Evolutionary conservation across 2,329 filamentous ascomycete species (phyloP).

Genomic region (Claviceps humidiphila): DNA sequence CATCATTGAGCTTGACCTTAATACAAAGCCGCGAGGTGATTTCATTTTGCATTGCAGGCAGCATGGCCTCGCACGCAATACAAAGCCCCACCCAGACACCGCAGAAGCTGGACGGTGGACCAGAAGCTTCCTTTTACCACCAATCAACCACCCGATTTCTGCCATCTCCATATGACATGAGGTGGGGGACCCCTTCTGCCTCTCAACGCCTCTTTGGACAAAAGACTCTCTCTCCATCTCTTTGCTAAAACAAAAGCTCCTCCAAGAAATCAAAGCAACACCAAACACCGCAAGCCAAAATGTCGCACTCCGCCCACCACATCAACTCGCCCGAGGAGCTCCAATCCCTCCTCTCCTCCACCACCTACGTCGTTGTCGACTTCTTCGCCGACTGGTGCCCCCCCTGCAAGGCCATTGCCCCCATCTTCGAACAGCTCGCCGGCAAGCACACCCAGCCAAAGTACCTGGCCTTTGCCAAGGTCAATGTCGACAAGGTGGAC

Average conservation of each 20-base stretch:
- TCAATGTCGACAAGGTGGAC: constrained; percentile 14
- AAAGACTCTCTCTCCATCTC: too few species aligned
- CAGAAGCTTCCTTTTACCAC: too few species aligned
- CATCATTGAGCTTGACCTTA: too few species aligned
- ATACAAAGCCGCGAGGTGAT: too few species aligned
- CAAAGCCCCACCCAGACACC: too few species aligned
- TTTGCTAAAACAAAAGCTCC: neutral
- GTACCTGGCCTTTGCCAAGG: constrained; percentile 10
- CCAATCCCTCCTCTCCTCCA: constrained; percentile 22
- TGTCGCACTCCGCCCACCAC: constrained; percentile 13
- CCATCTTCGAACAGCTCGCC: constrained; percentile 37
- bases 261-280: neutral
- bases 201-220: too few species aligned
- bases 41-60: too few species aligned
- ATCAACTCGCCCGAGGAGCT: constrained; percentile 21
- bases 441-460: constrained; percentile 11
- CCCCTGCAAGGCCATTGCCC: constrained; percentile 35
- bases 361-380: constrained; percentile 31
- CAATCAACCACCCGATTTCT: too few species aligned
- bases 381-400: constrained; percentile 39
- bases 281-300: neutral
- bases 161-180: too few species aligned
- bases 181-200: too few species aligned
- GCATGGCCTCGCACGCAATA: too few species aligned
- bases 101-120: too few species aligned